Conservation (phyloP, 2,329 filamentous ascomycete species). For the Cercospora janseana region DNA sequence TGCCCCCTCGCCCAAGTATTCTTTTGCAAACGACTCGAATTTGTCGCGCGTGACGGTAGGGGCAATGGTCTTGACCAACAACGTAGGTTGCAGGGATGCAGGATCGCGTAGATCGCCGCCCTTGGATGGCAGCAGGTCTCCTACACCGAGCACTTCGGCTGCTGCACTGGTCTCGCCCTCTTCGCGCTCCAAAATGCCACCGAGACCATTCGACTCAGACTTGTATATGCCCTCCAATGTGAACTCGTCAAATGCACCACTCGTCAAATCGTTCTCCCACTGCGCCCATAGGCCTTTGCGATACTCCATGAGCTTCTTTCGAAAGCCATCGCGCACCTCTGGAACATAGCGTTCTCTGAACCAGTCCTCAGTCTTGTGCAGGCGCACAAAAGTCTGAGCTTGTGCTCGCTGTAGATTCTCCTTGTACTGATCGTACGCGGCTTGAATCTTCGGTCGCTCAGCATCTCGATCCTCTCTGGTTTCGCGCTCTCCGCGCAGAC, state of each 20-base stretch:
- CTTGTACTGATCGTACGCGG: constrained; percentile 65
- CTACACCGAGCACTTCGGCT: constrained; percentile 88
- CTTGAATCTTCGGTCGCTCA: constrained; percentile 75
- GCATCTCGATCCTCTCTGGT: constrained; percentile 71
- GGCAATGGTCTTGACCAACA: constrained; percentile 96
- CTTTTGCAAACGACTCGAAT: constrained; percentile 89
- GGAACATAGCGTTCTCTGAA: constrained; percentile 93
- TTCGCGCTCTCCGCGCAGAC: constrained; percentile 63
- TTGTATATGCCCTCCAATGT: constrained; percentile 92
- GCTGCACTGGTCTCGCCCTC: constrained; percentile 90
- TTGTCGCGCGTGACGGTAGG: constrained; percentile 93
- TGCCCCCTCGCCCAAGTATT: constrained; percentile 85
- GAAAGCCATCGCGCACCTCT: constrained; percentile 73
- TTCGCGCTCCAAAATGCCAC: constrained; percentile 86
- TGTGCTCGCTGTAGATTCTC: constrained; percentile 57
- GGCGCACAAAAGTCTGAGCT: constrained; percentile 81
- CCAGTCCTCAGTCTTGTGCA: constrained; percentile 96
- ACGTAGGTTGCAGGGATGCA: constrained; percentile 79
- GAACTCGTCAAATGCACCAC: constrained; percentile 88
- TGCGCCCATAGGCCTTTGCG: constrained; percentile 75
- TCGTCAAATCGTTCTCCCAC: constrained; percentile 85
- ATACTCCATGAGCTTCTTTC: constrained; percentile 73
- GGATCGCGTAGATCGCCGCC: constrained; percentile 89
- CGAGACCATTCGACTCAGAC: constrained; percentile 82
- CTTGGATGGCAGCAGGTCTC: constrained; percentile 79